Evolutionary conservation across 2,329 filamentous ascomycete species (phyloP), one percentile per base, ranked within the genome.

Genomic region (Proliferodiscus dingleyae): DNA sequence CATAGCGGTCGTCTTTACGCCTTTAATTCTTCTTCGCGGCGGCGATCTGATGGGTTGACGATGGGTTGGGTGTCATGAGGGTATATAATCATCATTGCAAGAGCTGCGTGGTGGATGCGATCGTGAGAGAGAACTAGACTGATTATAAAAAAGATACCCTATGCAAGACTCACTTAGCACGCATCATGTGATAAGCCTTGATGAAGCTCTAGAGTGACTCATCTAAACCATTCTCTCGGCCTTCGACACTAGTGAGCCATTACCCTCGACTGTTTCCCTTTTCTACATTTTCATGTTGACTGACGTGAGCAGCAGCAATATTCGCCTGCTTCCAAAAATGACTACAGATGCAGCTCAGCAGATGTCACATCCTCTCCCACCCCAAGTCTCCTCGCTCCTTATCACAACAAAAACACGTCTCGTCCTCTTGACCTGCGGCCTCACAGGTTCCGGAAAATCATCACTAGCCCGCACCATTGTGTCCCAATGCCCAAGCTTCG

Each of bases 81-180:
- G 29, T 32, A 15, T 32, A 32, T 32, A 32, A n/a, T 34, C 37
- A 37, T 32, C 37, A 36, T 37, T 32, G 44, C 44, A 46, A 46
- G 44, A 46, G 44, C 44, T 46, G 44, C 44, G 44, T 41, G 44
- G 37, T 46, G 43, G 22, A 33, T 34, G n/a, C n/a, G n/a, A n/a
- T n/a, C n/a, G n/a, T n/a, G n/a, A n/a, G n/a, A n/a, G n/a, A n/a
- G n/a, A n/a, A n/a, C n/a, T n/a, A n/a, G n/a, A n/a, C n/a, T 26
- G 32, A 22, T 19, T 22, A 15, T 32, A 32, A 32, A 15, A 32
- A 3, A 8, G 16, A 32, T 32, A 15, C 13, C 5, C n/a, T 5
- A 32, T 32, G 29, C 29, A 32, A 15, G 13, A 5, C n/a, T 15
- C 13, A 32, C 5, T 15, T 32, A 15, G 4, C 29, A 32, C 16